Evolutionary conservation across 352 stramenopile genomes (phyloP), one percentile per base, ranked within the genome.

Genomic region (Aphanomyces euteiches): DNA sequence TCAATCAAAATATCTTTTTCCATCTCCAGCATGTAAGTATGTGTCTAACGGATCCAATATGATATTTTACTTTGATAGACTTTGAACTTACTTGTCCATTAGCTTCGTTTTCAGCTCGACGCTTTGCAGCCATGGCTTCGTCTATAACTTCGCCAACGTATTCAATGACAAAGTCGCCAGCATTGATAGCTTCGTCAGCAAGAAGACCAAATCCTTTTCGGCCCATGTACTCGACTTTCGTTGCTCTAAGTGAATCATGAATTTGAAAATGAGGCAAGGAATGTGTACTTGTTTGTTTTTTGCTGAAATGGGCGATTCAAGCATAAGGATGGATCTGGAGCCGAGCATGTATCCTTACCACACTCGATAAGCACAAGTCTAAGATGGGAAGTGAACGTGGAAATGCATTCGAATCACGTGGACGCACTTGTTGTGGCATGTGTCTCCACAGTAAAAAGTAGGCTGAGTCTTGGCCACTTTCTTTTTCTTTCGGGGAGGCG

Each of bases 121-220:
- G 82, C 7, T 80, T 77, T 56, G 85, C 81, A 71, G 78, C 88
- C 73, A 96, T 88, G 47, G 83, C 73, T 66, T 97, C 89, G 67
- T 96, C 86, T 73, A 98, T 95, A 17, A 98, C 87, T 80, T 98
- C 90, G 21, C 93, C 93, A 2, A 96, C 84, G 75, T 98, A 98
- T 77, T 98, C 93, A 74, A 96, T 89, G n/a, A 98, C 83, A 19
- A 98, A 91, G 57, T 95, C 85, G 34, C 84, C 83, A 0, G 82
- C 78, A n/a, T 85, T 75, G 8, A 97, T 89, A 39, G 70, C 66
- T 40, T 95, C 85, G 12, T 93, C 79, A 5, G 87, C 79, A 28
- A 97, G 77, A 8, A 98, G 81, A 36, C 93, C 93, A 77, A 96
- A 98, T 54, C 93, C 93, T 50, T 90, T 91, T 1, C 89, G 90